Conservation (phyloP, 208 protist genomes). For the Wallacemonas rigidus region DNA sequence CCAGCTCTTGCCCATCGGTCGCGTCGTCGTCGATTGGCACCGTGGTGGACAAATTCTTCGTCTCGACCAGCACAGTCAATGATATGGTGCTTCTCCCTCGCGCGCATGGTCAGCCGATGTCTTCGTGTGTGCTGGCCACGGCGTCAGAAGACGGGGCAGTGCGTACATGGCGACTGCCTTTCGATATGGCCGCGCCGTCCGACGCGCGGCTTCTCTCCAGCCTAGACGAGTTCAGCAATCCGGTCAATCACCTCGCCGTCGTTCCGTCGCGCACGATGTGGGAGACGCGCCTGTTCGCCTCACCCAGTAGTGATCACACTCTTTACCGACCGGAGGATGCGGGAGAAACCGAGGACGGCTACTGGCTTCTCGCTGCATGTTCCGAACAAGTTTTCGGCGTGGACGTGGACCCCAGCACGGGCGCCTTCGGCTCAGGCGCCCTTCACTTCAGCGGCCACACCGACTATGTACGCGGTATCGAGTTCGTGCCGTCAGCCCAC, state of each 20-base stretch:
- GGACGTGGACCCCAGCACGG: constrained; percentile 39
- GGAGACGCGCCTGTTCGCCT: neutral
- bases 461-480: constrained; percentile 84
- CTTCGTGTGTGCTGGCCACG: constrained; percentile 49
- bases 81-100: constrained; percentile 61
- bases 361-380: constrained; percentile 78
- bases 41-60: constrained; percentile 73
- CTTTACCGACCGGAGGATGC: neutral
- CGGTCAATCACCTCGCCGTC: constrained; percentile 80
- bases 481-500: constrained; percentile 35
- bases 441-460: constrained; percentile 61
- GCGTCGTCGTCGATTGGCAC: constrained; percentile 23
- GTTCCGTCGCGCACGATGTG: constrained; percentile 35
- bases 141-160: constrained; percentile 79
- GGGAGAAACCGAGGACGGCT: constrained; percentile 4
- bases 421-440: constrained; percentile 50
- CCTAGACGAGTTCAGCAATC: constrained; percentile 85
- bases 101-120: constrained; percentile 1
- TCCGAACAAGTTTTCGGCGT: constrained; percentile 81
- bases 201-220: constrained; percentile 68
- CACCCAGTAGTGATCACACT: neutral
- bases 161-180: constrained; percentile 70
- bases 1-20: neutral
- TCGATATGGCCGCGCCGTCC: constrained; percentile 14
- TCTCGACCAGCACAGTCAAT: constrained; percentile 75